Evolutionary conservation across 2,329 filamentous ascomycete genomes (phyloP), one percentile per base, ranked within the genome.

Genomic region (Colletotrichum sp.): DNA sequence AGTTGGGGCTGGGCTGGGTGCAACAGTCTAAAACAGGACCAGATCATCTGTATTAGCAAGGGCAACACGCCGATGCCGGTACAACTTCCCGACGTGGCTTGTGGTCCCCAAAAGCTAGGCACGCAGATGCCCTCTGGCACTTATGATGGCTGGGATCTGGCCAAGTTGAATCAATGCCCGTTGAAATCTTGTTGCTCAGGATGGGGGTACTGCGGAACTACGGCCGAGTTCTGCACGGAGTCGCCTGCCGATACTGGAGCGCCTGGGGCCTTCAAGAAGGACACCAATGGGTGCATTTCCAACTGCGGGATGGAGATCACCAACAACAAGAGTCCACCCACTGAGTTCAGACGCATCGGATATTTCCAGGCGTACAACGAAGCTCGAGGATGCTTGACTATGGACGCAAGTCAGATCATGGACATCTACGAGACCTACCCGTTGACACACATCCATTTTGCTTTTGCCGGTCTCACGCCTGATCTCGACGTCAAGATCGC

Each of bases 131-230:
- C 87, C 0, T 18, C 79, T 0, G 78, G 9, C 9, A 49, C 39
- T 49, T 49, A 49, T n/a, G 39, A 81, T 15, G 84, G 82, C n/a
- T 83, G 79, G 16, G 79, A 81, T 21, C 60, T 89, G 5, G 77
- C 81, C 1, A 78, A 80, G 10, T 79, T 90, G 8, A 90, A 90
- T 75, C 86, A 84, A 0, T 90, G 89, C 75, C 86, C 86, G 0
- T 80, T 88, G 1, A 86, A 87, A 30, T 84, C 82, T 1, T 87
- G 86, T 78, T 88, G 86, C 77, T 82, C 84, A 15, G 80, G 82
- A 15, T 71, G 59, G 68, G 68, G 68, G n/a, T 62, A 71, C n/a
- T 71, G 68, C 4, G 52, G 70, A 30, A 72, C 44, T 30, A 72
- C 70, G 24, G n/a, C 26, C 30, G 70, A 67, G 44, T 72, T 72